phyloP scores from a whole-genome alignment of 257 asterid species.

The Gentiana dahurica region DNA sequence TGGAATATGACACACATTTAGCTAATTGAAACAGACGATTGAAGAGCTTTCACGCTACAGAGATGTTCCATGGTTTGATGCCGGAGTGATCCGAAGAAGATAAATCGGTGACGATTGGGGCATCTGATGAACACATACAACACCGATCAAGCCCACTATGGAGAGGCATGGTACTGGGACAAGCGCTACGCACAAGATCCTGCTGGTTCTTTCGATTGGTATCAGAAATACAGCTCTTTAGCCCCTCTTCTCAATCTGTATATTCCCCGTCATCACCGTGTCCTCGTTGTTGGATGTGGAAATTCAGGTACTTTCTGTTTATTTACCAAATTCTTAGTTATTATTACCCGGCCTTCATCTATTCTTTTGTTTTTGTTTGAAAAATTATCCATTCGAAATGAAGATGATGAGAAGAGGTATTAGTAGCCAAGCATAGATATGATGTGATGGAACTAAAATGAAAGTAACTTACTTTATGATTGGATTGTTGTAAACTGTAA shows the following conservation, averaged over 20 bases:
- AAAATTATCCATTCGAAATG: too few relatives aligned
- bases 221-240: constrained; percentile 55
- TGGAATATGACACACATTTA: too few relatives aligned
- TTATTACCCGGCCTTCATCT: not conserved
- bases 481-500: not conserved
- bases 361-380: not conserved
- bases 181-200: constrained; percentile 50
- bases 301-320: constrained; percentile 41
- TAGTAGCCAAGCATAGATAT: too few relatives aligned
- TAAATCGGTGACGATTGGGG: too few relatives aligned
- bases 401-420: too few relatives aligned
- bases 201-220: constrained; percentile 52
- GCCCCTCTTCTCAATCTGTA: constrained; percentile 62
- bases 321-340: not conserved
- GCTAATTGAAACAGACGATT: too few relatives aligned
- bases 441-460: too few relatives aligned
- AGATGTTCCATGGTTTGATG: too few relatives aligned
- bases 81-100: too few relatives aligned
- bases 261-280: constrained; percentile 35
- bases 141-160: constrained; percentile 24
- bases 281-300: constrained; percentile 68
- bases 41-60: too few relatives aligned
- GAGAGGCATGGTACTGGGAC: constrained; percentile 79
- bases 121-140: not conserved
- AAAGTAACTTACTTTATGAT: not conserved